Conservation (phyloP, 768 basidiomycete species). For the Pleurotus djamor region DNA sequence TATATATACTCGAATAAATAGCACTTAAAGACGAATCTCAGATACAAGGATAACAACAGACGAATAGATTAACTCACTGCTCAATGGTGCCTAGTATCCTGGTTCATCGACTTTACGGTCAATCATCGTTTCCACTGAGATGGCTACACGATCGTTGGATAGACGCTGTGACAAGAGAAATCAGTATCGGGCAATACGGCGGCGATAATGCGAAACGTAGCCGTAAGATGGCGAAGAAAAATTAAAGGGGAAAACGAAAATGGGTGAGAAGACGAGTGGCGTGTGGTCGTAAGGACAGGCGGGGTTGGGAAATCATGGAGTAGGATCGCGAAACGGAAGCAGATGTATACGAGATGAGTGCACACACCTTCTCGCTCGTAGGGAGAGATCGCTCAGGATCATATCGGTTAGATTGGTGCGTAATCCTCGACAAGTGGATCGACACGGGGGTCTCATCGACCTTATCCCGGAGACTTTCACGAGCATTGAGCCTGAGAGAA, state of each 20-base stretch:
- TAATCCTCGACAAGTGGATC: conserved; percentile 7
- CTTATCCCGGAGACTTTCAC: conserved; percentile 7
- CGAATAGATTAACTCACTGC: not conserved
- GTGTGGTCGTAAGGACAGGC: not conserved
- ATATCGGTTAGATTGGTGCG: conserved; percentile 2
- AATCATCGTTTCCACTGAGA: conserved; percentile 7
- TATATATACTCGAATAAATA: conserved; percentile 6
- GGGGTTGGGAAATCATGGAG: not conserved
- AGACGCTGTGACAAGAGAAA: not conserved
- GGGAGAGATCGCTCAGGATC: not conserved
- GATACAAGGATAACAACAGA: not conserved
- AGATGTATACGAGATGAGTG: not conserved
- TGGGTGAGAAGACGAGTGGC: not conserved
- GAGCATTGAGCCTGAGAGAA: conserved; percentile 1
- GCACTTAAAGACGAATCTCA: not conserved
- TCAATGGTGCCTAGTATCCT: not conserved
- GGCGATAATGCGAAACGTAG: not conserved
- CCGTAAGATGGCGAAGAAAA: not conserved
- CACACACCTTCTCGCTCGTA: conserved; percentile 5
- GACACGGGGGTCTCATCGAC: conserved; percentile 5
- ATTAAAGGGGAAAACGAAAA: not conserved
- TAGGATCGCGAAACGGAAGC: not conserved
- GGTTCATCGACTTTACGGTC: conserved; percentile 5
- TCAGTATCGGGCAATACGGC: not conserved
- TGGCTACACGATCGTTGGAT: conserved; percentile 5